A percentile compares a stretch with the other conserved stretches of the same genome.
phyloP scores from a whole-genome alignment of 1,284 basidiomycete species.

The Stygiomarasmius scandens region DNA sequence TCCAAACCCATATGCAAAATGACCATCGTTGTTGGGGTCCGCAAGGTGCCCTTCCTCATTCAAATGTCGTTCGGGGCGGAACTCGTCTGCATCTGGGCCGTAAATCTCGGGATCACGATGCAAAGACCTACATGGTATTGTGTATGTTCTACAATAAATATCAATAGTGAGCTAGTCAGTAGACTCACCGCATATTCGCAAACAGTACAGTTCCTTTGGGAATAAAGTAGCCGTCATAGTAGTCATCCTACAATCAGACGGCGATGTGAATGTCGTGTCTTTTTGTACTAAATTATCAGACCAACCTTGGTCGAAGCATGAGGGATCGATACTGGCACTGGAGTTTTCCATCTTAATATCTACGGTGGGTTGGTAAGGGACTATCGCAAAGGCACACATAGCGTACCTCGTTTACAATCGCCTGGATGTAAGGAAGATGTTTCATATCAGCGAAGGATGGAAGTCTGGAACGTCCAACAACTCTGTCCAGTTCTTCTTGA shows the following conservation, averaged over 20 bases:
- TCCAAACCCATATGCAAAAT: constrained; percentile 9
- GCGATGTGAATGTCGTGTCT: too few species aligned
- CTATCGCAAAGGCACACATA: too few species aligned
- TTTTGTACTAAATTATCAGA: neutral
- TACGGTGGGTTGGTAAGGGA: neutral
- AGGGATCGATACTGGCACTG: constrained; percentile 3
- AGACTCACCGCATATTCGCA: constrained; percentile 3
- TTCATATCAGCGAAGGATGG: constrained; percentile 10
- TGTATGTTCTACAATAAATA: neutral
- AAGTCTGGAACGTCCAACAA: constrained; percentile 9
- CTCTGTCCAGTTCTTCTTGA: constrained; percentile 7
- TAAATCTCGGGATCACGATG: constrained; percentile 4
- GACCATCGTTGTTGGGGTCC: neutral
- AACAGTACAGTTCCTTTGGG: constrained; percentile 6
- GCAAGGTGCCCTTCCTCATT: neutral
- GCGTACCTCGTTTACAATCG: constrained; percentile 11
- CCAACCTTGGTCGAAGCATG: constrained; percentile 6
- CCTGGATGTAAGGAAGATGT: constrained; percentile 10
- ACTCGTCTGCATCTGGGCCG: constrained; percentile 6
- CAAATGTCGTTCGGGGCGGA: constrained; percentile 7
- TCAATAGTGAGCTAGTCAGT: neutral
- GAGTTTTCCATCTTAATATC: constrained; percentile 8
- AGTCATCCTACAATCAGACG: neutral
- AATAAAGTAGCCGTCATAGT: constrained; percentile 12
- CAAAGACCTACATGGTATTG: neutral